Evolutionary conservation across 176 grass and related monocot genomes (phyloP).

Genomic region (Phoenix dactylifera): DNA sequence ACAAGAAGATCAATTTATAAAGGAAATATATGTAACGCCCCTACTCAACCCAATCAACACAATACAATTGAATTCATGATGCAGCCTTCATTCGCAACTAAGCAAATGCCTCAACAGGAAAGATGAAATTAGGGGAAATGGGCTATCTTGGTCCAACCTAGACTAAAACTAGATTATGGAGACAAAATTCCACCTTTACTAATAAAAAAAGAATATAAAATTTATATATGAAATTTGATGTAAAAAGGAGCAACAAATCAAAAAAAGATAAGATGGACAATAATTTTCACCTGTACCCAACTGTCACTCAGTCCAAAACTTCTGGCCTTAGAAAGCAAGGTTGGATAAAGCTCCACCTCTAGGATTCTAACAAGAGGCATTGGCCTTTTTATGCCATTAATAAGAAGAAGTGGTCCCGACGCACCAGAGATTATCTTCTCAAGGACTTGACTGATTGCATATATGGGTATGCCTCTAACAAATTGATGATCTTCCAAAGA

Average conservation of each 20-base stretch:
- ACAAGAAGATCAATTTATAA: too few species aligned
- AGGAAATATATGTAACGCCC: too few species aligned
- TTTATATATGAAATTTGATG: neutral
- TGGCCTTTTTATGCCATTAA: conserved; percentile 69
- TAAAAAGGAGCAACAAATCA: conserved; percentile 1
- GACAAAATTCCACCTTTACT: too few species aligned
- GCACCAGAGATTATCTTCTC: conserved; percentile 66
- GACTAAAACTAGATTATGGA: too few species aligned
- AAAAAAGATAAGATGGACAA: conserved; percentile 4
- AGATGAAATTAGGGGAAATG: too few species aligned
- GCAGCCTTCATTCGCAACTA: too few species aligned
- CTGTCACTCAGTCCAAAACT: conserved; percentile 83
- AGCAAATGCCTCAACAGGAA: too few species aligned
- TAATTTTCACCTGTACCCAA: conserved; percentile 80
- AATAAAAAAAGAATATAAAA: neutral
- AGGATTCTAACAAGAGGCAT: conserved; percentile 83
- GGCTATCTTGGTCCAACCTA: too few species aligned
- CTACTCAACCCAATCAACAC: too few species aligned
- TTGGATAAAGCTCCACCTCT: conserved; percentile 96
- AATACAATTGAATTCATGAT: too few species aligned
- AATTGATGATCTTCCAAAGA: conserved; percentile 96
- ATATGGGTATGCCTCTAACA: conserved; percentile 98
- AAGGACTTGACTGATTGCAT: conserved; percentile 88
- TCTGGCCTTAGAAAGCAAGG: conserved; percentile 98
- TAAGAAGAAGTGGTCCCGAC: conserved; percentile 55